These are phyloP conservation scores for Ramularia endophylla DNA, from an alignment of 2,329 filamentous ascomycete species.

Conservation along the genomic window DNA sequence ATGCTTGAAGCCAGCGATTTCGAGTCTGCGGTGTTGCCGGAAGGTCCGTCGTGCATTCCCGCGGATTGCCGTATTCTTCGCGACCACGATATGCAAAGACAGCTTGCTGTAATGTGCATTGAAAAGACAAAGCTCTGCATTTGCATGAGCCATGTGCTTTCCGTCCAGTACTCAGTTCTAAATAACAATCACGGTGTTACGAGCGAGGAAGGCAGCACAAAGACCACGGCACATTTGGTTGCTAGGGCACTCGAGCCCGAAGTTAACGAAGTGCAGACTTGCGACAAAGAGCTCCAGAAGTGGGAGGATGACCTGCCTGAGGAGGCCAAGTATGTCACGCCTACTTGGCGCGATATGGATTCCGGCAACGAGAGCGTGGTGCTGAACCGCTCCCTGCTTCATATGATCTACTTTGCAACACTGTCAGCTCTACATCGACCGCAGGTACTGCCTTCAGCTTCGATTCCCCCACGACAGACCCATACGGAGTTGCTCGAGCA, in stretches of 20 bases:
- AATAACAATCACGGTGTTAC: conserved; percentile 70
- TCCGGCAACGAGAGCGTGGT: conserved; percentile 54
- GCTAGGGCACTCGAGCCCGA: conserved; percentile 85
- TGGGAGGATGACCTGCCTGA: conserved; percentile 70
- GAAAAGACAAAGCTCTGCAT: conserved; percentile 85
- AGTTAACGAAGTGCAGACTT: conserved; percentile 68
- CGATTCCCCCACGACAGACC: conserved; percentile 31
- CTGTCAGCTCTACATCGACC: conserved; percentile 86
- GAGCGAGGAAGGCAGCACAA: conserved; percentile 64
- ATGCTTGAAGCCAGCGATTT: conserved; percentile 84
- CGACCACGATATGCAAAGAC: conserved; percentile 65
- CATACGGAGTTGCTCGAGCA: conserved; percentile 71
- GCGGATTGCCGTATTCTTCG: conserved; percentile 64
- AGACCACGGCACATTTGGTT: conserved; percentile 77
- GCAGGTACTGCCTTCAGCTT: conserved; percentile 73
- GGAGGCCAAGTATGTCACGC: conserved; percentile 61
- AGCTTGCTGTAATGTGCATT: conserved; percentile 83
- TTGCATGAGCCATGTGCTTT: conserved; percentile 82
- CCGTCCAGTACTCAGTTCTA: conserved; percentile 85
- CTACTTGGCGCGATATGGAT: conserved; percentile 51
- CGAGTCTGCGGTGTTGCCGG: conserved; percentile 59
- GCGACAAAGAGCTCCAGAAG: conserved; percentile 69
- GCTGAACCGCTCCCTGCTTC: conserved; percentile 76
- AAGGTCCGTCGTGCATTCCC: conserved; percentile 62
- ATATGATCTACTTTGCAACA: conserved; percentile 92